Conservation (phyloP, 768 basidiomycete species). For the Agrocybe pediades region DNA sequence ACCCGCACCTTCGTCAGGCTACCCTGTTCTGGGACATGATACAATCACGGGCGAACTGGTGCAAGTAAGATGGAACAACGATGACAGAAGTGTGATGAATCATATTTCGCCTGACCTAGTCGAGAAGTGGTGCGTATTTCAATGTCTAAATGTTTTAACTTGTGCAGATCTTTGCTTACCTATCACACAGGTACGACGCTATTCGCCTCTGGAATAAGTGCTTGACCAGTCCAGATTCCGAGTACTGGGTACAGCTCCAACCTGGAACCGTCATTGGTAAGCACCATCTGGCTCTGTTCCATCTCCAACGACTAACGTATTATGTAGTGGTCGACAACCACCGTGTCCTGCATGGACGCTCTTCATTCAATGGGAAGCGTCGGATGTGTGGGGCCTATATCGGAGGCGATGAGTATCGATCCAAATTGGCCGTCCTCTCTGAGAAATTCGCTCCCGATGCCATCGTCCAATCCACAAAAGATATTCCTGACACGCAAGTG, state of each 20-base stretch:
- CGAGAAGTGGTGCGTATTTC: constrained; percentile 63
- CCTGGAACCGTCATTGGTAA: constrained; percentile 85
- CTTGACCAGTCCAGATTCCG: constrained; percentile 77
- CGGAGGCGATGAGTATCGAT: constrained; percentile 86
- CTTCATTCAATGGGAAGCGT: constrained; percentile 82
- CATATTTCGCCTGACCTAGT: constrained; percentile 59
- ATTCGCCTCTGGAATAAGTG: constrained; percentile 76
- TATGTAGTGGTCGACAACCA: constrained; percentile 85
- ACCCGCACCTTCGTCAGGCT: constrained; percentile 57
- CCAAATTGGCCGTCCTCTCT: constrained; percentile 67
- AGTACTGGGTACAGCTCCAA: constrained; percentile 89
- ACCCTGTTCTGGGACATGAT: constrained; percentile 77
- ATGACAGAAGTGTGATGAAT: constrained; percentile 85
- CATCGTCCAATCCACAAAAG: constrained; percentile 25
- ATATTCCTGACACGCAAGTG: constrained; percentile 19
- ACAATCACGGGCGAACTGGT: constrained; percentile 55
- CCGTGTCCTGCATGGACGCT: constrained; percentile 93
- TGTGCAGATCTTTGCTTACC: neutral
- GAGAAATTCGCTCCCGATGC: constrained; percentile 54
- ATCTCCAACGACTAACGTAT: neutral
- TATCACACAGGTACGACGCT: constrained; percentile 67
- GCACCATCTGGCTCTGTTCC: constrained; percentile 24
- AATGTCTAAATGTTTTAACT: neutral
- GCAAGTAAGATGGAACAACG: constrained; percentile 93
- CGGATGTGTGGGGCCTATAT: constrained; percentile 97